Evolutionary conservation across 169 alveolate genomes (phyloP).

Genomic region (Ichthyophthirius multifiliis): DNA sequence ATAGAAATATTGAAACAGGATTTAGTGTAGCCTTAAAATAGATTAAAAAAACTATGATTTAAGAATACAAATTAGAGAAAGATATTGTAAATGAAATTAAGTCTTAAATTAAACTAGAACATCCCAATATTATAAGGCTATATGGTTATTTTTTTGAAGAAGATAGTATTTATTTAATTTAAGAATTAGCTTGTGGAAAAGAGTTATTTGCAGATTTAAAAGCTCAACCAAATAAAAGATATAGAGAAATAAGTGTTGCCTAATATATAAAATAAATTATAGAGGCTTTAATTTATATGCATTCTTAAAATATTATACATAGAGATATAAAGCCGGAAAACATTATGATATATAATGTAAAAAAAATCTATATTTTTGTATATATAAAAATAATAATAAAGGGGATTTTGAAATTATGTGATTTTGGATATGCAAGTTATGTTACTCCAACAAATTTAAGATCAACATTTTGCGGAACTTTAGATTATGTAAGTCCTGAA

Average conservation of each 20-base stretch:
- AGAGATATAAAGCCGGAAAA: constrained; percentile 36
- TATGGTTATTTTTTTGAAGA: constrained; percentile 21
- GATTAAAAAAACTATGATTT: too few relatives aligned
- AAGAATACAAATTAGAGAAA: neutral
- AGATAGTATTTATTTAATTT: neutral
- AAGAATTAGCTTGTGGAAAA: constrained; percentile 17
- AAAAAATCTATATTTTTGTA: neutral
- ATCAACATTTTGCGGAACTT: constrained; percentile 33
- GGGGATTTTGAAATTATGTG: constrained; percentile 37
- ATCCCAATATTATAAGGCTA: constrained; percentile 23
- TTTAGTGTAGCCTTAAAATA: too few relatives aligned
- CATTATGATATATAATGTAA: constrained; percentile 3
- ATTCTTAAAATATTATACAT: constrained; percentile 8
- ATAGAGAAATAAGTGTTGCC: neutral
- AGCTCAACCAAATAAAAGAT: neutral
- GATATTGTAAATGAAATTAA: constrained; percentile 6
- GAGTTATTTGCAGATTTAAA: constrained; percentile 3
- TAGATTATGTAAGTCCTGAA: constrained; percentile 40
- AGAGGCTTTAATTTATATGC: constrained; percentile 15
- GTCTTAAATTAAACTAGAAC: constrained; percentile 2
- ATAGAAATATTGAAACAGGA: too few relatives aligned
- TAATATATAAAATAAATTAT: constrained; percentile 5
- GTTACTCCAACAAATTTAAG: constrained; percentile 31
- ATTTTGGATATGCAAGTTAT: constrained; percentile 57
- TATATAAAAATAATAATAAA: neutral